phyloP scores from a whole-genome alignment of 441 rosid genomes.

The Flueggea neowawraea region DNA sequence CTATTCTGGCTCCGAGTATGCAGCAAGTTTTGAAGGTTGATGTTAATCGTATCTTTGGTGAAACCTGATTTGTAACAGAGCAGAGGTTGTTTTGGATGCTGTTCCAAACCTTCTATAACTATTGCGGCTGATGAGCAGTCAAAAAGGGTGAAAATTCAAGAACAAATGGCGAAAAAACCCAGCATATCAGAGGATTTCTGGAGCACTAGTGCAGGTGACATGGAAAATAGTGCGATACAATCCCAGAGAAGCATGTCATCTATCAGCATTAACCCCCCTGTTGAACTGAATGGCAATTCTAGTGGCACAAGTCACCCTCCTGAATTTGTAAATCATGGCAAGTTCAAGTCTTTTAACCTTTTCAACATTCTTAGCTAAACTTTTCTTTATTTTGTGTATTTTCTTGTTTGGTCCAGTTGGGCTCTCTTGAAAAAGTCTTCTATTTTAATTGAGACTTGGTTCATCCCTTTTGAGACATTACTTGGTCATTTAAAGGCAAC shows the following conservation, averaged over 20 bases:
- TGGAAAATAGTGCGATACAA: constrained; percentile 42
- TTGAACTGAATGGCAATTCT: constrained; percentile 26
- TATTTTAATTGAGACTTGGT: not conserved
- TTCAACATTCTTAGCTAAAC: constrained; percentile 1
- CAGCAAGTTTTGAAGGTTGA: constrained; percentile 11
- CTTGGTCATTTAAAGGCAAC: not conserved
- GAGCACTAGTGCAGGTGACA: constrained; percentile 50
- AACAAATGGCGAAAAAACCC: constrained; percentile 28
- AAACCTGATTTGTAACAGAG: constrained; percentile 68
- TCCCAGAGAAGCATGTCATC: constrained; percentile 69
- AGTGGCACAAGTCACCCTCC: constrained; percentile 51
- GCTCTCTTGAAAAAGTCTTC: not conserved
- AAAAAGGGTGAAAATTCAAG: constrained; percentile 43
- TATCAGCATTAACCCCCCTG: constrained; percentile 33
- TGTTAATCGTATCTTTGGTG: constrained; percentile 31
- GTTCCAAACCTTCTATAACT: constrained; percentile 36
- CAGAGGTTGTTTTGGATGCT: constrained; percentile 91
- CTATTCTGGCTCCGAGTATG: not conserved
- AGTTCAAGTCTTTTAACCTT: constrained; percentile 23
- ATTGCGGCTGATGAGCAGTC: constrained; percentile 47
- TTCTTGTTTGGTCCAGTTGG: not conserved
- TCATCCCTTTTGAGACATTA: not conserved
- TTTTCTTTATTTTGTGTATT: not conserved
- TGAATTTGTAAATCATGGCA: constrained; percentile 78
- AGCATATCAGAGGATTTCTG: constrained; percentile 46